Evolutionary conservation across 257 asterid genomes (phyloP).

Genomic region (Sherardia arvensis): DNA sequence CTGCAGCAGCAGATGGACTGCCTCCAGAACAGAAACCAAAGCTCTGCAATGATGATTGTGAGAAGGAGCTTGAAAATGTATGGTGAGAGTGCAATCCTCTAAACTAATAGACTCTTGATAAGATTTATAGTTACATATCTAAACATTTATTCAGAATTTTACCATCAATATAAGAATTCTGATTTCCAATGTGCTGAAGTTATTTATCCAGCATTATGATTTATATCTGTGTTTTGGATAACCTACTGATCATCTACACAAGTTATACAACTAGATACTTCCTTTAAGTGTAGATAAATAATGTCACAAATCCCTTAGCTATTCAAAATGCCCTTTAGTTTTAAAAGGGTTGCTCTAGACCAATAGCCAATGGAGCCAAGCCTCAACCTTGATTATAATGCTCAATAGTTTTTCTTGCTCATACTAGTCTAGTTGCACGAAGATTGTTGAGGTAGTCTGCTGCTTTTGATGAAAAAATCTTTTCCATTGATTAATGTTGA

Average conservation of each 20-base stretch:
- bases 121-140: neutral
- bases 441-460: too few relatives aligned
- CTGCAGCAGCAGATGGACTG: conserved; percentile 72
- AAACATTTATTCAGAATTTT: neutral
- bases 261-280: neutral
- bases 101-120: neutral
- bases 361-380: too few relatives aligned
- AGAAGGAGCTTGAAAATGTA: conserved; percentile 56
- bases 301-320: neutral
- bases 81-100: conserved; percentile 16
- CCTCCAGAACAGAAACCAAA: conserved; percentile 90
- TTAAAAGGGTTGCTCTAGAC: too few relatives aligned
- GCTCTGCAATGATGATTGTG: conserved; percentile 72
- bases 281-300: neutral
- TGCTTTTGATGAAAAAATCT: too few relatives aligned
- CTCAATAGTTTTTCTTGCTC: too few relatives aligned
- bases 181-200: neutral
- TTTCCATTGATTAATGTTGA: too few relatives aligned
- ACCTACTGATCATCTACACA: neutral
- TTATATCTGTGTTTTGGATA: neutral
- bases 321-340: neutral
- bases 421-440: too few relatives aligned
- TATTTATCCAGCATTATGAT: neutral
- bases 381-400: too few relatives aligned
- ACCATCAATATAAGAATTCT: neutral